These are phyloP conservation scores for Pestalotiopsis sp. DNA, from an alignment of 2,329 filamentous ascomycete genomes.

Conservation along the genomic window DNA sequence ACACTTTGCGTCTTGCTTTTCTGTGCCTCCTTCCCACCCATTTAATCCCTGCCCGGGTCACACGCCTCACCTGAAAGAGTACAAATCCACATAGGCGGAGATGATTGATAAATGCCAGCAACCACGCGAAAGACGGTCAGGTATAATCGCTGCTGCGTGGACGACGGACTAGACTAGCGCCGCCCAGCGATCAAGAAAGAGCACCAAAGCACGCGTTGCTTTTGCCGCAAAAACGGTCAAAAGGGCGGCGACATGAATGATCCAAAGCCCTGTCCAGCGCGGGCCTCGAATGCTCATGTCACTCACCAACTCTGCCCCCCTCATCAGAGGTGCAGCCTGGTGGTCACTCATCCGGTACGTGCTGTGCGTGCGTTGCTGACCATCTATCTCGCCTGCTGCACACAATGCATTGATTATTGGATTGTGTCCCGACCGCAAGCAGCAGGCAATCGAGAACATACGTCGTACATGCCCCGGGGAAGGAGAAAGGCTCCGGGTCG, in stretches of 20 bases:
- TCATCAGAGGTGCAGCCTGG: not conserved
- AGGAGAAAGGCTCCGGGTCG: not conserved
- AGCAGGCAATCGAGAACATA: not conserved
- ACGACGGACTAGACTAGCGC: not conserved
- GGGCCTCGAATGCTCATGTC: not conserved
- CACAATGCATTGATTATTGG: not conserved
- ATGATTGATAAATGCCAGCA: not conserved
- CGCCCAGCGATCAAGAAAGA: not conserved
- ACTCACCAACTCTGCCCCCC: not conserved
- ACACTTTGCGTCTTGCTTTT: not conserved
- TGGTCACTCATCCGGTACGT: not conserved
- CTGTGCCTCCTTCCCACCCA: not conserved
- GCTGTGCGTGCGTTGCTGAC: not conserved
- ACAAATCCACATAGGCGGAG: not conserved
- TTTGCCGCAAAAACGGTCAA: not conserved
- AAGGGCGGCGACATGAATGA: not conserved
- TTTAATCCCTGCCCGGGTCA: not conserved
- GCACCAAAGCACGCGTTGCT: not conserved
- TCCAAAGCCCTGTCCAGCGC: not conserved
- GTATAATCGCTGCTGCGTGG: conserved; percentile 3
- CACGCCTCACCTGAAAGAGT: conserved; percentile 4
- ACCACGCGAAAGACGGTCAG: conserved; percentile 1
- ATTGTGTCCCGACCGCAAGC: not conserved
- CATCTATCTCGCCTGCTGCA: not conserved
- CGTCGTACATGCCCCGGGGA: not conserved